These are phyloP conservation scores for Prunella vulgaris DNA, from an alignment of 257 asterid genomes.

Conservation along the genomic window DNA sequence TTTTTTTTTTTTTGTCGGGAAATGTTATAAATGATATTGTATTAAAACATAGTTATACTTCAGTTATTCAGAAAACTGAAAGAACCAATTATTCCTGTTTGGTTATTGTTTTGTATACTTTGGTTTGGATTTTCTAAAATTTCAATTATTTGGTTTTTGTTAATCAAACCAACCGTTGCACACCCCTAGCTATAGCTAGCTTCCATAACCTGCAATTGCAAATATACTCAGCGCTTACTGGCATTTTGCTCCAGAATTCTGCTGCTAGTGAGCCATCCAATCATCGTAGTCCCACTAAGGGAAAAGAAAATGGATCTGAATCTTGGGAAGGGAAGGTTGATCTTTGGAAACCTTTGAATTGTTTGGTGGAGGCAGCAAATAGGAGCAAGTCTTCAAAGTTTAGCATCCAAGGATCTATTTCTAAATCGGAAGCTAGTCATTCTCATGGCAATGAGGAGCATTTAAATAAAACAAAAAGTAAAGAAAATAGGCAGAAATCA, in stretches of 20 bases:
- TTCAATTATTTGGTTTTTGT: too few relatives aligned
- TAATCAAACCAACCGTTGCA: too few relatives aligned
- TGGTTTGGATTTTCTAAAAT: too few relatives aligned
- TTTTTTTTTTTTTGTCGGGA: too few relatives aligned
- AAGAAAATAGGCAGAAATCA: constrained; percentile 56
- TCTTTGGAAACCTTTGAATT: constrained; percentile 89
- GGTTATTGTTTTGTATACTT: too few relatives aligned
- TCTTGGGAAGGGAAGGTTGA: constrained; percentile 78
- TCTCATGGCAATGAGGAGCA: constrained; percentile 52
- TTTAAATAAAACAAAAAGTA: constrained; percentile 50
- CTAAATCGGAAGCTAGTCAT: constrained; percentile 51
- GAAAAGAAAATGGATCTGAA: constrained; percentile 43
- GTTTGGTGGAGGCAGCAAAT: constrained; percentile 96
- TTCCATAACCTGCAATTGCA: background rate
- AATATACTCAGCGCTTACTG: constrained; percentile 18
- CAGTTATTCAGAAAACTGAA: too few relatives aligned
- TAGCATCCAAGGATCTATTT: constrained; percentile 47
- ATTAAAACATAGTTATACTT: too few relatives aligned
- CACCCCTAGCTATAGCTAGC: too few relatives aligned
- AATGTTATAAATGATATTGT: too few relatives aligned
- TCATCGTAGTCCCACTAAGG: constrained; percentile 41
- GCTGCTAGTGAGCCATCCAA: constrained; percentile 55
- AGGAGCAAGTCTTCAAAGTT: constrained; percentile 78
- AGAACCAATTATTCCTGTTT: too few relatives aligned
- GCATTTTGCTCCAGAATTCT: constrained; percentile 49